Base-by-base conservation (phyloP, 2,329 filamentous ascomycete genomes). In the Colletotrichum musicola region DNA sequence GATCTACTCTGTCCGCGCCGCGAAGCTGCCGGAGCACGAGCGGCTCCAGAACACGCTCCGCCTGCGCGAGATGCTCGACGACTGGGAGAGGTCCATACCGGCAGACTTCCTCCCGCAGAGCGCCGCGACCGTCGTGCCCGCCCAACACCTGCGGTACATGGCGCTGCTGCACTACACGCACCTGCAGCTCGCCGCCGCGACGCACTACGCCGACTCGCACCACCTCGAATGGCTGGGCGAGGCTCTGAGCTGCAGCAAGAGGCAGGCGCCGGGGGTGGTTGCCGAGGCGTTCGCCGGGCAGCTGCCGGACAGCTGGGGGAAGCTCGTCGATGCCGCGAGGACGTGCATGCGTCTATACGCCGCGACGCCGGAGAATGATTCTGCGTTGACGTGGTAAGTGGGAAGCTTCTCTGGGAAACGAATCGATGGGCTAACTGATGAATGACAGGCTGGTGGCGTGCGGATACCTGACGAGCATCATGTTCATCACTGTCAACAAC, bases 401-500 rank as follows among this genome's bases (percentile, higher is more conserved):
- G 42, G 7, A 6, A 53, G 5, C 4, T 5, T 46, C 2, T 10
- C 13, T 18, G n/a, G 12, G 20, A 6, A 18, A 4, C 18, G 3
- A 12, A 5, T 10, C n/a, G n/a, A 12, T 22, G 18, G 18, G 18
- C 7, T 49, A 22, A n/a, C 18, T n/a, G 20, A 12, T 6, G 12
- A 4, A 49, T 13, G 20, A 1, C 0, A 70, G 68, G 68, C n/a
- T 64, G 22, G 60, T 69, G 1, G 49, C 64, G 4, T 70, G 68
- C 18, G 58, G 63, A 1, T 60, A 70, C n/a, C 10, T 70, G 27
- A 70, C 68, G 1, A 67, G 59, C 42, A 20, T 69, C 38, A 64
- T 70, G 64, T 60, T 70, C 27, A 62, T 70, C 60, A 47, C 64
- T 0, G 65, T 69, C 16, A 70, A 70, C 38, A 70, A 62, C 51